Base-by-base conservation (phyloP, 495 filamentous ascomycete species). In the Aspergillus nidulans region DNA sequence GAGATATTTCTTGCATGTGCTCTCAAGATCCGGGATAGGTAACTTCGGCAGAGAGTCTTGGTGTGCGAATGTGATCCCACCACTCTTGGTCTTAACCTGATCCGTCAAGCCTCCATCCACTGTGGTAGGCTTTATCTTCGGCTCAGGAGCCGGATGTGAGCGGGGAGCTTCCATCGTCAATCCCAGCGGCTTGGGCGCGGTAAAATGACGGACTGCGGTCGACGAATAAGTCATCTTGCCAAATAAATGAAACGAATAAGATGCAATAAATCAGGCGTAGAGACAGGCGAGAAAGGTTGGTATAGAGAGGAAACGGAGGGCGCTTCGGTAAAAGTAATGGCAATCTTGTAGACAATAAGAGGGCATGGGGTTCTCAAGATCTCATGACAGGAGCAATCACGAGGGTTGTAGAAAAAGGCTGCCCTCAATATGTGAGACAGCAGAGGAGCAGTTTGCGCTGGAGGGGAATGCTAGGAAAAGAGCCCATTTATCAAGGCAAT, bases 21-120 rank as follows among this genome's bases (percentile, higher is more conserved):
- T 74, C 51, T 92, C 88, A 12, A 98, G 80, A n/a, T 95, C 90
- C 3, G 95, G 92, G 52, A 98, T 96, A 18, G 94, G 94, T 23
- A 98, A 76, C 69, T 95, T 96, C 10, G 91, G 89, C 3, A 98
- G 79, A 58, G 84, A 84, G 54, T 96, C 91, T 66, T 98, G 92
- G 55, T 84, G 78, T 32, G 92, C 87, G 70, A 90, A 98, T 0
- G 94, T 97, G 62, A 95, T 81, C 8, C 73, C 72, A 49, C 67
- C 65, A 16, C 60, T 65, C 45, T 65, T 69, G 2, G 47, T 30
- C 7, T 5, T 34, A 7, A 49, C 32, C 10, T 50, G 34, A 68
- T 85, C 57, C 15, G 53, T 40, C 21, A 40, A 28, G 1, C 49
- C 44, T 16, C 40, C 46, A 32, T 61, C 46, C 34, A 56, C 44